Evolutionary conservation across 768 basidiomycete genomes (phyloP).

Genomic region (Lentinus tigrinus): DNA sequence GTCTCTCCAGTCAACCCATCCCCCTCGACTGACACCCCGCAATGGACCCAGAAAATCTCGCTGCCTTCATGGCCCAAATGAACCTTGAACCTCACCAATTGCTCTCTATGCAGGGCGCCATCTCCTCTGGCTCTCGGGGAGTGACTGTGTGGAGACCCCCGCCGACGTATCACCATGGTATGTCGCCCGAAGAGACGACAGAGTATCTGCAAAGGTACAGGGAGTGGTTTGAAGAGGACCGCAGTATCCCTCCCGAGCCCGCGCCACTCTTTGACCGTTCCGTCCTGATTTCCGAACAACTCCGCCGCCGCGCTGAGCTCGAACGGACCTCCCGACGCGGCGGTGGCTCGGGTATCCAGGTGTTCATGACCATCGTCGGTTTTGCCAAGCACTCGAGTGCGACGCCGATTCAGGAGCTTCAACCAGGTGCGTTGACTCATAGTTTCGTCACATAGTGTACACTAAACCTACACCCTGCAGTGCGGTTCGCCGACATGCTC

Average conservation of each 20-base stretch:
- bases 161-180: conserved; percentile 5
- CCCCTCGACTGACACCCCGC: not conserved
- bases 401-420: conserved; percentile 7
- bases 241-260: conserved; percentile 8
- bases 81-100: not conserved
- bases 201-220: conserved; percentile 10
- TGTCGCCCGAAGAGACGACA: conserved; percentile 1
- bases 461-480: not conserved
- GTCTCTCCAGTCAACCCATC: not conserved
- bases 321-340: not conserved
- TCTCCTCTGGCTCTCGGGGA: not conserved
- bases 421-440: conserved; percentile 1
- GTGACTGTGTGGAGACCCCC: not conserved
- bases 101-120: not conserved
- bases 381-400: conserved; percentile 15
- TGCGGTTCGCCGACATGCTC: conserved; percentile 11
- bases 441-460: no score
- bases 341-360: not conserved
- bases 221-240: conserved; percentile 17
- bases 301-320: not conserved
- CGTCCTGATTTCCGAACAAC: conserved; percentile 8
- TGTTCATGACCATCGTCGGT: conserved; percentile 13
- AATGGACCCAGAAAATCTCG: conserved; percentile 7
- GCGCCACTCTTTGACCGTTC: conserved; percentile 1
- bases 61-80: not conserved